These are phyloP conservation scores for Aspergillus flavus DNA, from an alignment of 2,329 filamentous ascomycete species.

Conservation along the genomic window DNA sequence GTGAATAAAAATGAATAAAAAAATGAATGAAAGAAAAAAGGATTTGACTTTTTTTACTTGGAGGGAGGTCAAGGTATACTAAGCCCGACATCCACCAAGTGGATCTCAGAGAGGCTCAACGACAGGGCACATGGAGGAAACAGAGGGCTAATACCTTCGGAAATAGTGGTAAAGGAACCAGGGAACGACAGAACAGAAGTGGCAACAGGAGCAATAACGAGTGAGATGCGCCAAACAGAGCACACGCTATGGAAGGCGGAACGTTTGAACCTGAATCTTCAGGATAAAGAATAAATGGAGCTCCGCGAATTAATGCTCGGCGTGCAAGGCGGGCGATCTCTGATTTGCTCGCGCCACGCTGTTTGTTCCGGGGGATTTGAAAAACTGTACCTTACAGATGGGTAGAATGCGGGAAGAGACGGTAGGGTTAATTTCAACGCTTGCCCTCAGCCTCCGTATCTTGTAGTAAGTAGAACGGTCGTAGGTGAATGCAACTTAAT, in stretches of 20 bases:
- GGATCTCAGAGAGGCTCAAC: not conserved
- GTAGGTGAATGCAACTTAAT: no score
- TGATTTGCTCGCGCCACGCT: slow-evolving; percentile 24
- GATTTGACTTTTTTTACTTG: not conserved
- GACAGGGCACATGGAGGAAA: not conserved
- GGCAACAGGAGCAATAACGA: not conserved
- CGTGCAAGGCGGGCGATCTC: slow-evolving; percentile 20
- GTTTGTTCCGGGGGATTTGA: slow-evolving; percentile 2
- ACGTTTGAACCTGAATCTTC: not conserved
- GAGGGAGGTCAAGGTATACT: not conserved
- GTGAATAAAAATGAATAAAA: not conserved
- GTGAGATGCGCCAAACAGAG: slow-evolving; percentile 4
- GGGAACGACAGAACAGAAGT: not conserved
- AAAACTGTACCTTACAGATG: not conserved
- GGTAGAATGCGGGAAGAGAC: not conserved
- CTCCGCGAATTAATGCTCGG: slow-evolving; percentile 14
- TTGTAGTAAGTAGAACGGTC: no score
- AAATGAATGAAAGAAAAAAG: no score
- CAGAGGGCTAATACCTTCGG: not conserved
- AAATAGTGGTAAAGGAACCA: not conserved
- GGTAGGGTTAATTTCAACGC: not conserved
- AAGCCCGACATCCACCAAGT: not conserved
- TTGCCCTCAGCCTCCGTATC: no score
- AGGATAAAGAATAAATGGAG: not conserved
- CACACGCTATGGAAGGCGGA: not conserved